Evolutionary conservation across 345 rosid genomes (phyloP), one percentile per base, ranked within the genome.

Genomic region (Lepidium aucheri): DNA sequence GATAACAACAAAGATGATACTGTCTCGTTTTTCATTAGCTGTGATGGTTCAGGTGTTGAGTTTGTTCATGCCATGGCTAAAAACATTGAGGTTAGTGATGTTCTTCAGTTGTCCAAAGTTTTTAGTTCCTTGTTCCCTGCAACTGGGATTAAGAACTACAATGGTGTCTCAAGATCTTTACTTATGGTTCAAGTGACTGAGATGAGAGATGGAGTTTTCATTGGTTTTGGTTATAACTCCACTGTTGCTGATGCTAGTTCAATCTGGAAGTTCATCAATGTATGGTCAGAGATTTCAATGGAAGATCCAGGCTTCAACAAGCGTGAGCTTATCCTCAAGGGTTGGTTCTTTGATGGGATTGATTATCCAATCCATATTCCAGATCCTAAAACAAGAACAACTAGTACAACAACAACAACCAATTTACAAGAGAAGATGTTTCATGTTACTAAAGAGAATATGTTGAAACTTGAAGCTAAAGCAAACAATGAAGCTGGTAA

Each of bases 181-280:
- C 69, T 77, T 4, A 84, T 74, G 33, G 78, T 85, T 28, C 87
- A 83, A 38, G 65, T 76, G 4, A 80, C 88, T 0, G 79, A 83
- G 71, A 77, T 83, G 24, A 67, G 13, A 0, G 81, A 84, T 52
- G 85, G 86, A 1, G 6, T 79, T 6, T 85, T 75, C 14, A 22
- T 83, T 7, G 84, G 84, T 9, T 77, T 79, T 20, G 75, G 80
- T 11, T 47, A 69, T 1, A 83, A 78, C 51, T 83, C 79, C 12
- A 42, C 61, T 0, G 79, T 73, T 0, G 77, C 53, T 1, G 86
- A 83, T 35, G 83, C 82, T 1, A 8, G 39, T 0, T 67, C 88
- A 0, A 60, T 85, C 15, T 83, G 86, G 88, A 60, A 69, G 36
- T 80, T 85, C 62, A 8, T 85, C 30, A 75, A 80, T 7, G 45